phyloP scores from a whole-genome alignment of 225 moss, liverwort and hornwort species.

The Asterella californica region DNA sequence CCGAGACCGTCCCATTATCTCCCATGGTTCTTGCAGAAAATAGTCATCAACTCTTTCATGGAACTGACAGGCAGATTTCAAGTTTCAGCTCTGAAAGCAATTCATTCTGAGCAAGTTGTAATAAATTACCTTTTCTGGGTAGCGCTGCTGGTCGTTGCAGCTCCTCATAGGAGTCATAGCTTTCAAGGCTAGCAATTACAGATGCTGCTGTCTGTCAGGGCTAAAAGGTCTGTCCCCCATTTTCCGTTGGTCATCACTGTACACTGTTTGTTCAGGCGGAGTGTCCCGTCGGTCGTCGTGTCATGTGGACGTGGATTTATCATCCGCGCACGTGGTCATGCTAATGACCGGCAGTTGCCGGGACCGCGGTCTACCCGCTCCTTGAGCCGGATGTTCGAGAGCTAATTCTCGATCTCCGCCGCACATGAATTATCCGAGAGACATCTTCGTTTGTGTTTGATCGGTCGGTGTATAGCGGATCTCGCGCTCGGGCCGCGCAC shows the following conservation, averaged over 20 bases:
- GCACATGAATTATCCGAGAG: neutral
- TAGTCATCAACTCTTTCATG: neutral
- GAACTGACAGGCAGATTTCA: neutral
- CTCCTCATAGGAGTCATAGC: neutral
- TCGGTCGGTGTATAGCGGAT: neutral
- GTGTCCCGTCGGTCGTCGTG: too few relatives aligned
- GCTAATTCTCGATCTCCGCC: neutral
- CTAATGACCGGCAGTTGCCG: neutral
- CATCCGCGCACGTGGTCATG: too few relatives aligned
- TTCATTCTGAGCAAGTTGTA: neutral
- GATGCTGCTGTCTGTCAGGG: neutral
- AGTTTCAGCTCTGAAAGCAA: neutral
- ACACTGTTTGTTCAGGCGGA: too few relatives aligned
- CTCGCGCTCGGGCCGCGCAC: neutral
- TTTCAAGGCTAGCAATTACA: neutral
- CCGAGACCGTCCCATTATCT: neutral
- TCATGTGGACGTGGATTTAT: too few relatives aligned
- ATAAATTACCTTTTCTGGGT: too few relatives aligned
- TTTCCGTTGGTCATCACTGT: too few relatives aligned
- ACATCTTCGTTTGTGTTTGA: neutral
- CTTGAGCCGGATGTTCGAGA: neutral
- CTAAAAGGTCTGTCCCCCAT: neutral
- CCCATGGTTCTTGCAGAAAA: neutral
- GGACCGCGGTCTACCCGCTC: neutral
- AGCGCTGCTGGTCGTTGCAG: neutral